A percentile compares a stretch with the other conserved stretches of the same genome.
Conservation (phyloP, 2,329 filamentous ascomycete genomes). For the Beauveria bassiana region DNA sequence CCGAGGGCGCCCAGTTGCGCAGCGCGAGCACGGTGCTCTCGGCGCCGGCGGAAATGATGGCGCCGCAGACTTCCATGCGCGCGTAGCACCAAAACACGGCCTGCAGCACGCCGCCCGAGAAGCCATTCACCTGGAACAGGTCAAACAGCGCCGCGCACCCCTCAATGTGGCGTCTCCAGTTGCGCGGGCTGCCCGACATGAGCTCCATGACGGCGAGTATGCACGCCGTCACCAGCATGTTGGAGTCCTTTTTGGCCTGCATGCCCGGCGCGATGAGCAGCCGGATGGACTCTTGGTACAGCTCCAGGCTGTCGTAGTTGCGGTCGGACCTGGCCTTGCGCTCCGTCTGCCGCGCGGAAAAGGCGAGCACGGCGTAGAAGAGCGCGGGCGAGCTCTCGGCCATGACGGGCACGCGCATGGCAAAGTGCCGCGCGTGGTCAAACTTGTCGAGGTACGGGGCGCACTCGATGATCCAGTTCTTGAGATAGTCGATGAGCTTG, state of each 20-base stretch:
- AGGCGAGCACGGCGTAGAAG: slow-evolving; percentile 42
- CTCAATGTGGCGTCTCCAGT: slow-evolving; percentile 49
- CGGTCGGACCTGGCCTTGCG: slow-evolving; percentile 38
- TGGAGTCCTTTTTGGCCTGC: slow-evolving; percentile 32
- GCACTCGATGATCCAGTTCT: slow-evolving; percentile 45
- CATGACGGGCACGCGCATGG: slow-evolving; percentile 40
- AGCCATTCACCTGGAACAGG: slow-evolving; percentile 41
- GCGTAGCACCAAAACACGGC: slow-evolving; percentile 53
- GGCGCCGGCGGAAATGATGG: slow-evolving; percentile 42
- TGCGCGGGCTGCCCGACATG: slow-evolving; percentile 38
- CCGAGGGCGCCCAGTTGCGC: slow-evolving; percentile 34
- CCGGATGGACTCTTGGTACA: slow-evolving; percentile 46
- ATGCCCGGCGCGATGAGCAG: slow-evolving; percentile 30
- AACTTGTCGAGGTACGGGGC: slow-evolving; percentile 47
- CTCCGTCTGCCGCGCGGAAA: slow-evolving; percentile 46
- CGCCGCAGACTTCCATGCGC: slow-evolving; percentile 49
- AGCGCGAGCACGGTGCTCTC: slow-evolving; percentile 41
- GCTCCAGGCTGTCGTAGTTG: slow-evolving; percentile 40
- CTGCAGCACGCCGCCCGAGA: slow-evolving; percentile 34
- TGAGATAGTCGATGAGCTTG: slow-evolving; percentile 27
- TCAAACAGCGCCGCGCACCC: slow-evolving; percentile 47
- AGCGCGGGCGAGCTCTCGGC: slow-evolving; percentile 37
- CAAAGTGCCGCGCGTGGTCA: slow-evolving; percentile 43
- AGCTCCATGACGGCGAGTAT: slow-evolving; percentile 41
- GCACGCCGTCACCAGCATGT: slow-evolving; percentile 38